phyloP scores from a whole-genome alignment of 2,329 filamentous ascomycete species.

The Trichoderma hamatum region DNA sequence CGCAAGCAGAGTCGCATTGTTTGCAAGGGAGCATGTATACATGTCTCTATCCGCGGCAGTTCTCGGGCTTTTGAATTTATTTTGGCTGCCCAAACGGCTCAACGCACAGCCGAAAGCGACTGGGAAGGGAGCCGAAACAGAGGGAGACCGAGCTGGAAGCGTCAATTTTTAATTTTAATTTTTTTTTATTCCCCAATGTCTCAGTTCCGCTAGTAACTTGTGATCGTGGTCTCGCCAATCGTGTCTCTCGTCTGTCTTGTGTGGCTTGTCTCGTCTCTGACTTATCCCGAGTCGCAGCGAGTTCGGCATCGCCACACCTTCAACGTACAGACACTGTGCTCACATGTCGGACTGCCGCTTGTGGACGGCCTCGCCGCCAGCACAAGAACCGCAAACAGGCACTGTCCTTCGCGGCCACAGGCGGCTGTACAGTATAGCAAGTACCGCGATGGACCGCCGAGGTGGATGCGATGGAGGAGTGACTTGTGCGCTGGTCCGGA shows the following conservation, averaged over 20 bases:
- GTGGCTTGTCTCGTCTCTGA: neutral
- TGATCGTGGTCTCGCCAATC: too few species aligned
- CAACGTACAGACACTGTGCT: constrained; percentile 13
- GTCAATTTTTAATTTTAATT: neutral
- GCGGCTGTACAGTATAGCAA: neutral
- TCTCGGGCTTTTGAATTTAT: neutral
- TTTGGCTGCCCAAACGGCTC: constrained; percentile 6
- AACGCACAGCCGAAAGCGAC: constrained; percentile 16
- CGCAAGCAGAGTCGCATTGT: constrained; percentile 9
- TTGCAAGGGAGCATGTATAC: neutral
- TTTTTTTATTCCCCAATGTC: neutral
- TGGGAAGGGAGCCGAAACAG: neutral
- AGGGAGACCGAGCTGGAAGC: neutral
- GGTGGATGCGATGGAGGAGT: neutral
- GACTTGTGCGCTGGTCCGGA: neutral
- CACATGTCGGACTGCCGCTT: constrained; percentile 24
- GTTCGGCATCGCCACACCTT: neutral
- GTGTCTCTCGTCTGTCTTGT: neutral
- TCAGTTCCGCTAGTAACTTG: constrained; percentile 1
- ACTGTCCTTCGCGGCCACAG: neutral
- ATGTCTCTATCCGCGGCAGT: neutral
- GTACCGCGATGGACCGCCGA: neutral
- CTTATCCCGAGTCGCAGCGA: neutral
- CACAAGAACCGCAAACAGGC: neutral
- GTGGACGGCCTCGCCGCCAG: constrained; percentile 12